Evolutionary conservation across 2,329 filamentous ascomycete species (phyloP), one percentile per base, ranked within the genome.

Genomic region (Penicillium sp.): DNA sequence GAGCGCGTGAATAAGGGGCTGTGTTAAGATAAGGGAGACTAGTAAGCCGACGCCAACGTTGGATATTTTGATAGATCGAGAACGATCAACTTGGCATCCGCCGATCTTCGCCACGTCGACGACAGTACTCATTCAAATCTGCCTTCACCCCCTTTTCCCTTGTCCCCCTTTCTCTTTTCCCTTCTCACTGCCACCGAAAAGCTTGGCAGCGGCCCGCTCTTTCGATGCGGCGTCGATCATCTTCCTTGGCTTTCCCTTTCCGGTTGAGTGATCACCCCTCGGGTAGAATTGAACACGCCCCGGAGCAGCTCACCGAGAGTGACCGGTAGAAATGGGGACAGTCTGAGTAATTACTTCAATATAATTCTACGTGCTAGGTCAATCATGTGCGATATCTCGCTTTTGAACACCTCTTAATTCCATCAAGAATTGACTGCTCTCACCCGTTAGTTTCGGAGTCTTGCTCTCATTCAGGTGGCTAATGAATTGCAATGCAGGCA

Each of bases 141-240:
- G 20, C 14, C 13, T 31, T 40, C 39, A 28, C 38, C 45, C 20
- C 6, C 31, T 35, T 46, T 40, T 42, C 38, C 25, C 39, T 28
- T 35, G 51, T 50, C 40, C 18, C 33, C 31, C 25, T 44, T 43
- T 31, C n/a, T 18, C 18, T 16, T 38, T 27, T 27, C 31, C 22
- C 25, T 50, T 42, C 43, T 59, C 60, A 63, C 57, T 60, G 61
- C 60, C 61, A 61, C 63, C 27, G 44, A 13, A 58, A 65, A 62
- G 65, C 66, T 69, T 68, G 66, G 65, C 66, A 60, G 64, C 61
- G 64, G 65, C 44, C 49, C 63, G 60, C 47, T 46, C 54, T 46
- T 55, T 53, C 44, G 63, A 63, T 65, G 60, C 56, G 50, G 38
- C 53, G 65, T 66, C 62, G 66, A 69, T 69, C 66, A 49, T 54